Base-by-base conservation (phyloP, 176 grass and related monocot genomes). In the Melocanna baccifera region DNA sequence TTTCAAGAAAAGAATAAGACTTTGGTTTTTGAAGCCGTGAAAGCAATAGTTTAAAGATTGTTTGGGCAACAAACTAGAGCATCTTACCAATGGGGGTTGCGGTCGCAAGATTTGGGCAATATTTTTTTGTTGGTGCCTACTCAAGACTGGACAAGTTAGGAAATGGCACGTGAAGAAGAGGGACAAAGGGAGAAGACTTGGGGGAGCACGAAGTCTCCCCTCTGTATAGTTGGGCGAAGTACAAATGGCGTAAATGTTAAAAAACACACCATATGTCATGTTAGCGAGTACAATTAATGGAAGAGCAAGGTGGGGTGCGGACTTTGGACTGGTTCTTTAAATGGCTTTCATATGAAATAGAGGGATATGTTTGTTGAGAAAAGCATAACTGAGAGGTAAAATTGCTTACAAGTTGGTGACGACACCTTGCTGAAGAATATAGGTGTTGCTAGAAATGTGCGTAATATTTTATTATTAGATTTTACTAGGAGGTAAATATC, bases 231-330 rank as follows among this genome's bases (percentile, higher is more conserved):
- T 75, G 37, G 75, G 12, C 3, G 2, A 13, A 80, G 42, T 29
- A 75, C 69, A 85, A 89, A 40, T 75, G 59, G 82, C 51, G 52
- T 80, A 75, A 40, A 80, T 61, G 23, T 61, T 32, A 80, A 40
- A 7, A 67, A 7, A n/a, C 20, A 12, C 52, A 46, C 20, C 29
- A 34, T 26, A 70, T 69, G 32, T 23, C 34, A 22, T 62, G 5
- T 20, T 7, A 2, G 41, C 28, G 22, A 19, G 22, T 40, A 7
- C 5, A 53, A 80, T 43, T 34, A 69, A 87, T 69, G 62, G 13
- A 67, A 45, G 3, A 39, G 59, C 57, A 65, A n/a, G 36, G 9
- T 73, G 18, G 47, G 48, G 20, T 66, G 40, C 45, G 71, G n/a
- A 48, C 5, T 26, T 62, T 28, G 53, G 53, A 78, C 0, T 51